Evolutionary conservation across 352 stramenopile species (phyloP), one percentile per base, ranked within the genome.

Genomic region (Phytophthora ramorum): DNA sequence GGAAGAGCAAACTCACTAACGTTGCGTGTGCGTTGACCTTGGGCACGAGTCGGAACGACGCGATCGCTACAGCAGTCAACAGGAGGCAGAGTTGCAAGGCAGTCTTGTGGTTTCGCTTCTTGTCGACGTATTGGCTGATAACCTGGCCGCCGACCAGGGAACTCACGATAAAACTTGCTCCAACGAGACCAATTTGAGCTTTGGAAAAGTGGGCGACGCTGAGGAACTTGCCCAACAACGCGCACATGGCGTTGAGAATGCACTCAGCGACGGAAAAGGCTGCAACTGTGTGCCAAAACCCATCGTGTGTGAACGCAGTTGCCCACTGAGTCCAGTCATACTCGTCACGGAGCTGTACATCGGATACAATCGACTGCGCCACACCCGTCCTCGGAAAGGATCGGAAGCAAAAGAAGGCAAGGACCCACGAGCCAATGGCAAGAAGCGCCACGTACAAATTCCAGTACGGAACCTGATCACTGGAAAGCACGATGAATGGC

Each of bases 241-340:
- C 79, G 47, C 82, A 90, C 69, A 93, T 89, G 30, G 79, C 81
- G 58, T 91, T 93, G 8, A 90, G 26, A 28, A 91, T 44, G 49
- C 78, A 91, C 60, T 93, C 85, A 17, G 83, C 83, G 1, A 93
- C 49, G 8, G 81, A 89, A 57, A 93, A 91, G 1, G 75, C 76
- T 8, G 85, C 53, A 2, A 91, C 73, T 0, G 83, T 91, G 66
- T 88, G 64, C 73, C 58, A 83, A 55, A 91, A 93, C 3, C 85
- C 85, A 0, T 47, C 61, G 64, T 93, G 83, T 16, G 65, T 68
- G 63, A 93, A 93, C 12, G 82, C 81, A 34, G 61, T 81, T 20
- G 61, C 58, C 85, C 85, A 93, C 69, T 93, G 83, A 44, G 71
- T 69, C 83, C 83, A 91, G 46, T 93, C 81, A 63, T 92, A 91